Evolutionary conservation across 2,329 filamentous ascomycete genomes (phyloP), one percentile per base, ranked within the genome.

Genomic region (Fusarium concolor): DNA sequence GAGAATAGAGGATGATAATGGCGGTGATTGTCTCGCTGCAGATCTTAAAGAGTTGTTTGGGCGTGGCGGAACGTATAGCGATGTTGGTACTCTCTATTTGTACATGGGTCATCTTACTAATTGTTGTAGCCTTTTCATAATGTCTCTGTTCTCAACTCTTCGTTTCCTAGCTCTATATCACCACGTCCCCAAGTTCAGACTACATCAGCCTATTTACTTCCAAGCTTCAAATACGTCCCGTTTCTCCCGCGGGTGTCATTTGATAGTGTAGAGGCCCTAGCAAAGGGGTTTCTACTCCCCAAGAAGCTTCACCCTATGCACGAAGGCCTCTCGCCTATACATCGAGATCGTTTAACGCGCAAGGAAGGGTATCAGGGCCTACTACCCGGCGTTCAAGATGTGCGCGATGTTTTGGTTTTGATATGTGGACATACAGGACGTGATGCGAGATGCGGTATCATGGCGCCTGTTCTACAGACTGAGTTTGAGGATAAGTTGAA

Each of bases 401-500:
- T 92, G 10, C 75, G 86, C 17, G 90, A 94, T 65, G 83, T 94
- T 6, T 73, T 92, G n/a, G 87, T 99, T 29, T 81, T 98, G 20
- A 90, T 97, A 42, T 99, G 96, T 75, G 93, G 94, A 0, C 96
- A 99, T 73, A 91, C 90, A 15, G 89, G 89, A 4, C 85, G 96
- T 12, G 96, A 99, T 76, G 82, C 84, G 73, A 86, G 96, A 51
- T 99, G 96, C 74, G 95, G 96, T 0, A 80, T 92, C 22, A 84
- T 95, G 67, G 94, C 93, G 0, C 93, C 94, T 0, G 79, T 93
- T 2, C 81, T 98, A 15, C 82, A 87, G 70, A 79, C 79, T 0
- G 90, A 94, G 71, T 98, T 98, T 70, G 85, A 88, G 69, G 79
- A 77, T 10, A 85, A 87, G 71, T 76, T 94, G 8, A 78, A 78